Evolutionary conservation across 1,284 basidiomycete genomes (phyloP).

Genomic region (Microbotryum intermedium): DNA sequence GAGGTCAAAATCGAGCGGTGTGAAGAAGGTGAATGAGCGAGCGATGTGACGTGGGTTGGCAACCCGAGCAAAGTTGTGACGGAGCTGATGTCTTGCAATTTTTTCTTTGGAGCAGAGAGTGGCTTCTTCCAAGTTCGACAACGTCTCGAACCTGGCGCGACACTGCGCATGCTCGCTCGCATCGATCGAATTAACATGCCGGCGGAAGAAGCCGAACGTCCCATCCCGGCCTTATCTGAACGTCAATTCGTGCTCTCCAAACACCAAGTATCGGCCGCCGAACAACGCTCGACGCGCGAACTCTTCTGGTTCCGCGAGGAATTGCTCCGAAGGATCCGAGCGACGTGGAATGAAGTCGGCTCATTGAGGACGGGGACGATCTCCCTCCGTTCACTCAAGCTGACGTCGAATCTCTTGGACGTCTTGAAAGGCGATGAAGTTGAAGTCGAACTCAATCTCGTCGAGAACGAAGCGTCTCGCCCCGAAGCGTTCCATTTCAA

Average conservation of each 20-base stretch:
- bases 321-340: slow-evolving; percentile 58
- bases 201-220: slow-evolving; percentile 50
- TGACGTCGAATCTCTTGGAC: slow-evolving; percentile 67
- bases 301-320: slow-evolving; percentile 92
- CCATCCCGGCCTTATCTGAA: slow-evolving; percentile 74
- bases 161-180: slow-evolving; percentile 67
- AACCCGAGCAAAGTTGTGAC: neutral
- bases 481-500: slow-evolving; percentile 46
- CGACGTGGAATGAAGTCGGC: slow-evolving; percentile 75
- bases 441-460: slow-evolving; percentile 21
- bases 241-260: slow-evolving; percentile 88
- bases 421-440: slow-evolving; percentile 49
- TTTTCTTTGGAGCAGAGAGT: neutral
- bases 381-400: slow-evolving; percentile 61
- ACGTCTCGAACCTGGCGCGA: slow-evolving; percentile 54
- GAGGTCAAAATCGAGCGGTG: slow-evolving; percentile 61
- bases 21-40: slow-evolving; percentile 12
- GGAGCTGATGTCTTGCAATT: neutral
- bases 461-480: slow-evolving; percentile 32
- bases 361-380: slow-evolving; percentile 64
- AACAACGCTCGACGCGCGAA: slow-evolving; percentile 58
- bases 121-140: slow-evolving; percentile 18
- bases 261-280: slow-evolving; percentile 52
- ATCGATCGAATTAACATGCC: slow-evolving; percentile 59
- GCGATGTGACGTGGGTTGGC: neutral